phyloP scores from a whole-genome alignment of 192 early-diverging fungal genomes.

The Geranomyces variabilis region DNA sequence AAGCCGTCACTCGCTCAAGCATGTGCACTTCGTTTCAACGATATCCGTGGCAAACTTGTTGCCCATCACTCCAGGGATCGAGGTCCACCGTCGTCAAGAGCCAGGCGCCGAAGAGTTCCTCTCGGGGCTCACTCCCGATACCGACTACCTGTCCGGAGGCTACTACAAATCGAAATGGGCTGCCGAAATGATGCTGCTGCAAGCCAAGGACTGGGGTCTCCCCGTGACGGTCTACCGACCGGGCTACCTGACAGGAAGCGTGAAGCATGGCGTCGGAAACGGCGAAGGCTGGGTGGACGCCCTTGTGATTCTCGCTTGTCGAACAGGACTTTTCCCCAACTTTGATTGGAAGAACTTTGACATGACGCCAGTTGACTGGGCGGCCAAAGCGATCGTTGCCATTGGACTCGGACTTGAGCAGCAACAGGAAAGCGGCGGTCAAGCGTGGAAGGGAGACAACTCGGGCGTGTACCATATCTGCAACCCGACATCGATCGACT shows the following conservation, averaged over 20 bases:
- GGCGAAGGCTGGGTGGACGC: constrained; percentile 4
- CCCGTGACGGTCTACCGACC: background rate
- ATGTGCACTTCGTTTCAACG: no score
- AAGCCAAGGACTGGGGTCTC: constrained; percentile 1
- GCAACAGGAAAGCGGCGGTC: background rate
- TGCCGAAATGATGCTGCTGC: background rate
- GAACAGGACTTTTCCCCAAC: background rate
- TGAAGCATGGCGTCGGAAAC: constrained; percentile 6
- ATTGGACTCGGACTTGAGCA: constrained; percentile 2
- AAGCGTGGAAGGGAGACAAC: background rate
- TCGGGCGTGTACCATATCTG: constrained; percentile 5
- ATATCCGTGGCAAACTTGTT: no score
- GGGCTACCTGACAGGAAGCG: constrained; percentile 1
- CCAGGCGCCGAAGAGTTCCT: background rate
- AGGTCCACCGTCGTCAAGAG: background rate
- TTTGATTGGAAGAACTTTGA: background rate
- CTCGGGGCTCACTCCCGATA: background rate
- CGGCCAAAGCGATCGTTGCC: constrained; percentile 1
- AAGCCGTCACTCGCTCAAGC: no score
- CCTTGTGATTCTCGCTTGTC: constrained; percentile 2
- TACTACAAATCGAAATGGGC: constrained; percentile 1
- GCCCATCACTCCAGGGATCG: no score
- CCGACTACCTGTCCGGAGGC: background rate
- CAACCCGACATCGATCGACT: background rate
- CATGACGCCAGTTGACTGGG: background rate